Base-by-base conservation (phyloP, 768 basidiomycete genomes). In the Glaciozyma martinii region DNA sequence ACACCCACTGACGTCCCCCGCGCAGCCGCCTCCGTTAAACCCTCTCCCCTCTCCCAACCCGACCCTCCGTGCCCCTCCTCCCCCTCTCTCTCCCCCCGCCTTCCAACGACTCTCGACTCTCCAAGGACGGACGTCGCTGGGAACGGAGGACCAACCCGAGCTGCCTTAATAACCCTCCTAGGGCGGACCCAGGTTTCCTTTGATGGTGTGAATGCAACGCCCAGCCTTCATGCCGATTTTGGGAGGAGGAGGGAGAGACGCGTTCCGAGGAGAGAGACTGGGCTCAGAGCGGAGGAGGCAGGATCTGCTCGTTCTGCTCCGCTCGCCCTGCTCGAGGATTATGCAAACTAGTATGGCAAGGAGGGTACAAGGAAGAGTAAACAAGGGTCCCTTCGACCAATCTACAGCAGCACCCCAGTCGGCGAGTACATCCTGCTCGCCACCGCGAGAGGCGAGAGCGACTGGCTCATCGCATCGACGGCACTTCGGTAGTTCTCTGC, bases 21-120 rank as follows among this genome's bases (percentile, higher is more conserved):
- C 27, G 9, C 65, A 65, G 64, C 64, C 64, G 64, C 46, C 64
- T 65, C 54, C 64, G 64, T 46, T 65, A 65, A 65, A 30, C 50
- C 9, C 21, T 21, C 27, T 52, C 25, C 50, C 30, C 30, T 52
- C 27, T 25, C 16, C 21, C 49, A 13, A 29, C 50, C 50, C n/a
- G 27, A 52, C 25, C 25, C 27, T 52, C 19, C 50, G 25, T 23
- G 50, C 21, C 30, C 30, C 50, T 52, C 50, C 50, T 13, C 15
- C 37, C 37, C 37, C 37, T 40, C 37, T 40, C 37, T 40, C 12
- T 13, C 37, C 2, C 37, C 37, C 37, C 37, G n/a, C n/a, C n/a
- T n/a, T n/a, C 12, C 37, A 13, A 40, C 37, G 37, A 40, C 37
- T 40, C 37, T 40, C 37, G 37, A 40, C 37, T 40, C 37, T 40